A percentile compares a stretch with the other conserved stretches of the same genome.
Evolutionary conservation across 2,329 filamentous ascomycete genomes (phyloP).

Genomic region (Teratosphaeria nubilosa): DNA sequence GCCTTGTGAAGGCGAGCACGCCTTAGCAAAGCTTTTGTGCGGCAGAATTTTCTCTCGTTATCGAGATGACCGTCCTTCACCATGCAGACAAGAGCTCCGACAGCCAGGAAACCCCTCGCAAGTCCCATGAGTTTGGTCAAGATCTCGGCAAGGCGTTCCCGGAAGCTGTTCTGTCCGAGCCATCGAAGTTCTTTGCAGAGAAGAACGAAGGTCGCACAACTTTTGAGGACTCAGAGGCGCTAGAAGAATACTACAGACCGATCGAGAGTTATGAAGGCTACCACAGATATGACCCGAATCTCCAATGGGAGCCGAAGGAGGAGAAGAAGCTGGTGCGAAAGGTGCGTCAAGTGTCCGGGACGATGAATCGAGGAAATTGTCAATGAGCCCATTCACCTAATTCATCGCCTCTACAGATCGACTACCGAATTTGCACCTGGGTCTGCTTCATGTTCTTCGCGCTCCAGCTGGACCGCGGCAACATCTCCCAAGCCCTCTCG

Average conservation of each 20-base stretch:
- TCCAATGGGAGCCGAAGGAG: conserved; percentile 47
- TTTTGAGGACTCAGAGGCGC: neutral
- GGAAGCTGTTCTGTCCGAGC: neutral
- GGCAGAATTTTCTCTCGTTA: neutral
- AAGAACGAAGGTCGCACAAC: conserved; percentile 2
- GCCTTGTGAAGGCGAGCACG: neutral
- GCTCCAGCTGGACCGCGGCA: conserved; percentile 44
- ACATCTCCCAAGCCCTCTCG: conserved; percentile 27
- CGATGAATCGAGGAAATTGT: too few species aligned
- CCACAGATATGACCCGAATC: conserved; percentile 49
- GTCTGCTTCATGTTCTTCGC: conserved; percentile 47
- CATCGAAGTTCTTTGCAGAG: neutral
- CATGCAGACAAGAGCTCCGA: neutral
- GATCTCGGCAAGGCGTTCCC: neutral
- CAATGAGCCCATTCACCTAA: neutral
- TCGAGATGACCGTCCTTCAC: neutral
- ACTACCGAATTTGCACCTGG: conserved; percentile 42
- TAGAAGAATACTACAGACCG: conserved; percentile 14
- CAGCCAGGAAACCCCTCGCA: neutral
- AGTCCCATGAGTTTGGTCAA: neutral
- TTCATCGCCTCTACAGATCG: conserved; percentile 29
- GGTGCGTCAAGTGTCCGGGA: conserved; percentile 22
- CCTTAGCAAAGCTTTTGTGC: neutral
- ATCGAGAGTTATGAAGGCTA: conserved; percentile 42
- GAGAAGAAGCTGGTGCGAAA: conserved; percentile 47